Percentiles rank a stretch among this genome's conserved stretches.
Evolutionary conservation across 306 rosid genomes (phyloP).

Genomic region (Prunus kanzakura): DNA sequence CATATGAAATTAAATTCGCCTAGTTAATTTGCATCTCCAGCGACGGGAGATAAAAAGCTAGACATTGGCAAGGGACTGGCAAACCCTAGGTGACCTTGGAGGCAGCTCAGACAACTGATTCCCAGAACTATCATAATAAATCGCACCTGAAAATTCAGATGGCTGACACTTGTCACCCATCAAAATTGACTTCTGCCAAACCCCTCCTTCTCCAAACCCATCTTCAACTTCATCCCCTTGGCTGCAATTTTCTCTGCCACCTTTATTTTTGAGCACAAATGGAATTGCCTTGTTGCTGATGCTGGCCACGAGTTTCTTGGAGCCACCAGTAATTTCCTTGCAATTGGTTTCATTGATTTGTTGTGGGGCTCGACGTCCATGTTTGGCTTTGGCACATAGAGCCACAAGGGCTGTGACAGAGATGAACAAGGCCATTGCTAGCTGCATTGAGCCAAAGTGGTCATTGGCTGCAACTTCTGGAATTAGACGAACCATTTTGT

Average conservation of each 20-base stretch:
- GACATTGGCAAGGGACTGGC: conserved; percentile 11
- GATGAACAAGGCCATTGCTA: conserved; percentile 11
- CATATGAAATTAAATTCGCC: no score
- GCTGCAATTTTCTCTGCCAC: background rate
- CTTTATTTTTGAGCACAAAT: background rate
- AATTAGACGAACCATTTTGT: conserved; percentile 16
- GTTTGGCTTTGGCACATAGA: conserved; percentile 16
- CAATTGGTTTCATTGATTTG: background rate
- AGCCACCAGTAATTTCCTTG: background rate
- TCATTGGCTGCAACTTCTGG: background rate
- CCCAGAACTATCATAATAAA: conserved; percentile 39
- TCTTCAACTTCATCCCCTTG: background rate
- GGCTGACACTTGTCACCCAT: conserved; percentile 54
- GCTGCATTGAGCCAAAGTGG: background rate
- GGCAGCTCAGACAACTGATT: conserved; percentile 34
- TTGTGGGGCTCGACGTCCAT: background rate
- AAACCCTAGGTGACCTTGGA: conserved; percentile 33
- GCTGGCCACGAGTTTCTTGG: conserved; percentile 19
- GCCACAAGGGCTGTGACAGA: conserved; percentile 23
- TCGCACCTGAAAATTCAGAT: conserved; percentile 37
- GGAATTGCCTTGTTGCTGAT: conserved; percentile 19
- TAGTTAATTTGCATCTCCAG: background rate
- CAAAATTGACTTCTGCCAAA: conserved; percentile 46
- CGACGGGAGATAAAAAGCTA: background rate
- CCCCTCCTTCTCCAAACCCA: conserved; percentile 23